phyloP scores from a whole-genome alignment of 768 basidiomycete species.

The Panellus pusillus region DNA sequence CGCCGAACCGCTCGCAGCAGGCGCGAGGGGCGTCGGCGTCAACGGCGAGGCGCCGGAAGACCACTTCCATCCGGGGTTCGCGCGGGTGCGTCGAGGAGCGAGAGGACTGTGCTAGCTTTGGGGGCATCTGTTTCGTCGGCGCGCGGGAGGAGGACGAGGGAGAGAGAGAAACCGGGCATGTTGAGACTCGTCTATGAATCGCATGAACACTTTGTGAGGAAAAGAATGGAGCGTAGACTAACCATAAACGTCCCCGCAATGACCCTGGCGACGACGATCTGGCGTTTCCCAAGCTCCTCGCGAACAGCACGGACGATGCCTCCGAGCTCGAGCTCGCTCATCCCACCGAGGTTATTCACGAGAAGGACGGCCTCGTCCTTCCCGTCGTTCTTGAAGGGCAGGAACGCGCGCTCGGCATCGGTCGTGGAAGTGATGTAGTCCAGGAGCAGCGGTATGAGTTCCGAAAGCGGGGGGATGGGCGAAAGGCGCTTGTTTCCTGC shows the following conservation, averaged over 20 bases:
- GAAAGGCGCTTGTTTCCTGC: constrained; percentile 67
- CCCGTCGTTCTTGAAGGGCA: constrained; percentile 56
- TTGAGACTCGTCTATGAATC: constrained; percentile 74
- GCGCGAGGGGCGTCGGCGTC: constrained; percentile 18
- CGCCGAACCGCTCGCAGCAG: constrained; percentile 10
- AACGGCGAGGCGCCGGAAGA: constrained; percentile 47
- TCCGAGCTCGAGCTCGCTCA: constrained; percentile 79
- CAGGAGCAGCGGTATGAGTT: constrained; percentile 70
- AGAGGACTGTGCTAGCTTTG: constrained; percentile 47
- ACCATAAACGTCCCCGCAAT: constrained; percentile 89
- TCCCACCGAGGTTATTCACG: constrained; percentile 85
- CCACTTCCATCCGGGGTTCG: constrained; percentile 90
- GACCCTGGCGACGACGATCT: constrained; percentile 60
- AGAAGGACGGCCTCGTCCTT: constrained; percentile 75
- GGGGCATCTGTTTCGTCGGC: constrained; percentile 39
- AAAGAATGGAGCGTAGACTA: constrained; percentile 9
- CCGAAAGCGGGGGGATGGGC: constrained; percentile 67
- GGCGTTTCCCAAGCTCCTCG: constrained; percentile 52
- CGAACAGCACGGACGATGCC: constrained; percentile 66
- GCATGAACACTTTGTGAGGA: neutral
- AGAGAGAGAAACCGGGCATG: constrained; percentile 91
- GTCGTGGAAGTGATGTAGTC: constrained; percentile 68
- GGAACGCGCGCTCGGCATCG: constrained; percentile 77
- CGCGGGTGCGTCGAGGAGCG: constrained; percentile 66
- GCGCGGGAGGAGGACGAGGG: constrained; percentile 72